A percentile compares a stretch with the other conserved stretches of the same genome.
These are phyloP conservation scores for Circinella umbellata DNA, from an alignment of 371 early-diverging fungal species.

Conservation along the genomic window DNA sequence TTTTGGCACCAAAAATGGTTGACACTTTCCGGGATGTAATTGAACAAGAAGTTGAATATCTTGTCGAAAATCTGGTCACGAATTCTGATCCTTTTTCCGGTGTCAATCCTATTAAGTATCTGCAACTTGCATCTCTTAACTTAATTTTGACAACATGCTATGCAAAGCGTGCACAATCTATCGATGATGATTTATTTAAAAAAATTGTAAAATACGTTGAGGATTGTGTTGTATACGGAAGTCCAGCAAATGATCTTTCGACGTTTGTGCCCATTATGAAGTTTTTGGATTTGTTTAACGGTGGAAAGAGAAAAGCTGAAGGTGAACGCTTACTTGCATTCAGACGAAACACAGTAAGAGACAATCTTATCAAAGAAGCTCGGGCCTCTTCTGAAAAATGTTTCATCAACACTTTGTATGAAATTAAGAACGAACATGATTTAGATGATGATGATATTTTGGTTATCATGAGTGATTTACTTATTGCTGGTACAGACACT, in stretches of 20 bases:
- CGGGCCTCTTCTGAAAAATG: constrained; percentile 12
- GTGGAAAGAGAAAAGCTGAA: background rate
- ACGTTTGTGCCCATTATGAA: constrained; percentile 21
- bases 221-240: background rate
- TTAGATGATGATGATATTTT: constrained; percentile 23
- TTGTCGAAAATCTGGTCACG: constrained; percentile 10
- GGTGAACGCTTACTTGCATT: constrained; percentile 3
- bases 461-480: constrained; percentile 23
- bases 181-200: constrained; percentile 19
- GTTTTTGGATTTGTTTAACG: constrained; percentile 6
- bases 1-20: constrained; percentile 21
- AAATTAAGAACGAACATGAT: constrained; percentile 20
- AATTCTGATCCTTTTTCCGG: background rate
- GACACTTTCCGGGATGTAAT: constrained; percentile 6
- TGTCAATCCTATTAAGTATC: constrained; percentile 3
- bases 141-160: constrained; percentile 15
- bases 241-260: constrained; percentile 18
- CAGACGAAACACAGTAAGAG: background rate
- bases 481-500: constrained; percentile 27
- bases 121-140: constrained; percentile 19
- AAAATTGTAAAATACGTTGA: constrained; percentile 13
- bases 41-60: constrained; percentile 16
- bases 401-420: constrained; percentile 19
- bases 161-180: constrained; percentile 15
- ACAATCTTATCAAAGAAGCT: constrained; percentile 10